Conservation (phyloP, 108 stramenopile species). For the Nitzschia putrida region DNA sequence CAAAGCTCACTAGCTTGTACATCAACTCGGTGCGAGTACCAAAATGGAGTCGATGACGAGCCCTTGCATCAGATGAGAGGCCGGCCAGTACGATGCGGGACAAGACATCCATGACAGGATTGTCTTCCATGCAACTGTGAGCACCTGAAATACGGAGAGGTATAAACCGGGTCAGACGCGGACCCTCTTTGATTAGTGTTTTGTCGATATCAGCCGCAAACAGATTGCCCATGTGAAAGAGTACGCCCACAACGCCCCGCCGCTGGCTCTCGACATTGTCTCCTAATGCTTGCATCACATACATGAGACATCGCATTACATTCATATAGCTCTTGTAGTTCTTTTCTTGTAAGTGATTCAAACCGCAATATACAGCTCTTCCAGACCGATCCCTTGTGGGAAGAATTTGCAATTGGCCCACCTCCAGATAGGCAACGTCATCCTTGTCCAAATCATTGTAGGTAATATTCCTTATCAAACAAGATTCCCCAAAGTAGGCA, state of each 20-base stretch:
- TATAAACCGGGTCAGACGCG: not conserved
- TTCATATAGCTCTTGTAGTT: too few species aligned
- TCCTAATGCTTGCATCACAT: too few species aligned
- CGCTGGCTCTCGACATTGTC: too few species aligned
- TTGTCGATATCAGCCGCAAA: too few species aligned
- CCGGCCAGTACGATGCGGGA: not conserved
- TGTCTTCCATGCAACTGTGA: conserved; percentile 4
- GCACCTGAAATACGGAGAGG: conserved; percentile 2
- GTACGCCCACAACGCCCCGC: too few species aligned
- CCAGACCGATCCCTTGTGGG: not conserved
- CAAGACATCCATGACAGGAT: not conserved
- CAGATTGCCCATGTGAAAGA: too few species aligned
- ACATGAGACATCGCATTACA: too few species aligned
- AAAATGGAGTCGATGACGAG: conserved; percentile 11
- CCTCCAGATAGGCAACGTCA: not conserved
- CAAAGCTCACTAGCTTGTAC: conserved; percentile 22
- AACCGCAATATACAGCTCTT: not conserved
- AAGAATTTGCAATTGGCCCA: not conserved
- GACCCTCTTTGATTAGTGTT: not conserved
- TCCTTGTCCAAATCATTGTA: not conserved
- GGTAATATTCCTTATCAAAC: not conserved
- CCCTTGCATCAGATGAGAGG: not conserved
- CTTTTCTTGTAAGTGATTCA: too few species aligned
- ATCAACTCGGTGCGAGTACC: conserved; percentile 23
- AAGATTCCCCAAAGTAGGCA: not conserved